Evolutionary conservation across 2,329 filamentous ascomycete species (phyloP).

Genomic region (Aspergillus sclerotialis): DNA sequence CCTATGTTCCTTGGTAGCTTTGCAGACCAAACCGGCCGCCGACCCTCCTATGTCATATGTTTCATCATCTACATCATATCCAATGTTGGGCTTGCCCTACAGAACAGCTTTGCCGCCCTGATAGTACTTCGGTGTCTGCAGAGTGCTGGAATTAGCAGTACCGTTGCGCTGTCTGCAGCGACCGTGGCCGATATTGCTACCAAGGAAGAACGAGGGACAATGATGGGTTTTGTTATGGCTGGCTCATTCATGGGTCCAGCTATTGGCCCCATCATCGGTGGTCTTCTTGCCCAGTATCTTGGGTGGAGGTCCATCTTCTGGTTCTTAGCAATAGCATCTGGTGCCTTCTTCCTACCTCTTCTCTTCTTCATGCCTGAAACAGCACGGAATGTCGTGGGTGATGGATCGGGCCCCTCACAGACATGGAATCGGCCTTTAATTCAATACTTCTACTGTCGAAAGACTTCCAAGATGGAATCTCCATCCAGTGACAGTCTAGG

Average conservation of each 20-base stretch:
- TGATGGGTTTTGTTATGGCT: slow-evolving; percentile 26
- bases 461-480: background rate
- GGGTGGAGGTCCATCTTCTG: slow-evolving; percentile 50
- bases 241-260: slow-evolving; percentile 32
- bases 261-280: slow-evolving; percentile 45
- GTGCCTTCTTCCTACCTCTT: slow-evolving; percentile 21
- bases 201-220: slow-evolving; percentile 28
- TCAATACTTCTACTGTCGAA: slow-evolving; percentile 1
- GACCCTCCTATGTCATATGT: slow-evolving; percentile 39
- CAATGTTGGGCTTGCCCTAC: slow-evolving; percentile 33
- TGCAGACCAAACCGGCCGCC: slow-evolving; percentile 38
- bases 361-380: slow-evolving; percentile 17
- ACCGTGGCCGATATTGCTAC: slow-evolving; percentile 33
- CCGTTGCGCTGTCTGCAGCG: slow-evolving; percentile 28
- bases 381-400: slow-evolving; percentile 22
- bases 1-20: slow-evolving; percentile 41
- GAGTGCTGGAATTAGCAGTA: slow-evolving; percentile 31
- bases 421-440: slow-evolving; percentile 8
- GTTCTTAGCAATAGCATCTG: slow-evolving; percentile 42
- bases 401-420: slow-evolving; percentile 15
- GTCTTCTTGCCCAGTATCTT: slow-evolving; percentile 38
- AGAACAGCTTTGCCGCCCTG: slow-evolving; percentile 28
- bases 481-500: too few relatives aligned
- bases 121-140: slow-evolving; percentile 34
- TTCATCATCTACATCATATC: slow-evolving; percentile 35